phyloP scores from a whole-genome alignment of 148 eudicot genomes.

The Amaranthus hypochondriacus region DNA sequence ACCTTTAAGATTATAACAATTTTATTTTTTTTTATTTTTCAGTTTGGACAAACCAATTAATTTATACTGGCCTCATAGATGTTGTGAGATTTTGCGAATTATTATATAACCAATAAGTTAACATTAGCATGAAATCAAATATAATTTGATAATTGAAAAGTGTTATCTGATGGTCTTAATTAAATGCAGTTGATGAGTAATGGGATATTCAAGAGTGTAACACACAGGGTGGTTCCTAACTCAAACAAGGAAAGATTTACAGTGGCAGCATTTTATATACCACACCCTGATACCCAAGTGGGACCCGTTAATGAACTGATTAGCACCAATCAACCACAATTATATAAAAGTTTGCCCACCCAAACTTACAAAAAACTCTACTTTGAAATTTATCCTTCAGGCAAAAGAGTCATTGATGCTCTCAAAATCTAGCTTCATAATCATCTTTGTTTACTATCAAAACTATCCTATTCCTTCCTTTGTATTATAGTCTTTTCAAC shows the following conservation, averaged over 20 bases:
- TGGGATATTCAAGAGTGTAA: constrained; percentile 17
- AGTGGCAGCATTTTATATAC: constrained; percentile 13
- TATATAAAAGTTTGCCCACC: constrained; percentile 14
- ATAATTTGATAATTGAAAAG: too few relatives aligned
- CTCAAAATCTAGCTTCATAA: constrained; percentile 3
- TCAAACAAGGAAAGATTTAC: neutral
- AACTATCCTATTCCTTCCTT: too few relatives aligned
- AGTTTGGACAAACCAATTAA: too few relatives aligned
- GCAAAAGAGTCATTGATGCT: constrained; percentile 13
- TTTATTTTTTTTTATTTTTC: too few relatives aligned
- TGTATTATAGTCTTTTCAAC: too few relatives aligned
- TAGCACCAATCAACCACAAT: constrained; percentile 5
- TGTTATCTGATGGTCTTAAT: too few relatives aligned
- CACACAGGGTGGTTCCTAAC: constrained; percentile 17
- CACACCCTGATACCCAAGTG: constrained; percentile 14
- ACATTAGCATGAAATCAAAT: too few relatives aligned
- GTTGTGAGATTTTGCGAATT: too few relatives aligned
- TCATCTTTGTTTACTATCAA: too few relatives aligned
- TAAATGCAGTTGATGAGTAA: constrained; percentile 9
- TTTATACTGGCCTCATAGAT: too few relatives aligned
- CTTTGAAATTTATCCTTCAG: constrained; percentile 12
- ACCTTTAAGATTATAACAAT: too few relatives aligned
- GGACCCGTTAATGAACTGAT: constrained; percentile 12
- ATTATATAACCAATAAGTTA: too few relatives aligned
- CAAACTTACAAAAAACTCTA: constrained; percentile 6